A percentile compares a stretch with the other conserved stretches of the same genome.
Conservation (phyloP, 805 yeast genomes). For the Blastobotrys peoriensis region DNA sequence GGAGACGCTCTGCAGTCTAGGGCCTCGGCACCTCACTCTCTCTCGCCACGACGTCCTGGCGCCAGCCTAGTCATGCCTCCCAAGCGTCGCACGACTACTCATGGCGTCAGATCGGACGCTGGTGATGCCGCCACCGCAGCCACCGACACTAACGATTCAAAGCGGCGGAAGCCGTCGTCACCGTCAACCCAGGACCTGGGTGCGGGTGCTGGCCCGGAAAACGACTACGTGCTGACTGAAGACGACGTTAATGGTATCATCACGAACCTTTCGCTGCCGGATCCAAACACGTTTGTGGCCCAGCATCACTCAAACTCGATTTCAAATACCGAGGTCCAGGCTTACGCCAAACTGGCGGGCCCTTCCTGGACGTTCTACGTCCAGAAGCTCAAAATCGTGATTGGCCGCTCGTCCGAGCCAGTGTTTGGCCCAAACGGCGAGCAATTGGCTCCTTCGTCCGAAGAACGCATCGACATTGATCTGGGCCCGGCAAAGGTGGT, state of each 20-base stretch:
- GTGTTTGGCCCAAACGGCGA: slow-evolving; percentile 7
- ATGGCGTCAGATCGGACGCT: too few species aligned
- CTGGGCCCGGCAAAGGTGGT: slow-evolving; percentile 98
- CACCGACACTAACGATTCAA: too few species aligned
- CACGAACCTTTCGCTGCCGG: slow-evolving; percentile 61
- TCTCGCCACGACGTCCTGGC: too few species aligned
- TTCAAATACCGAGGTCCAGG: slow-evolving; percentile 72
- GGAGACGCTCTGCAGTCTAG: too few species aligned
- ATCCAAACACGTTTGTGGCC: slow-evolving; percentile 71
- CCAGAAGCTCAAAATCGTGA: slow-evolving; percentile 62
- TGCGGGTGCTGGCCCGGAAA: too few species aligned
- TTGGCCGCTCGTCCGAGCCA: slow-evolving; percentile 74
- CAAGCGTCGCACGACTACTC: too few species aligned
- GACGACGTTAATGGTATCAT: slow-evolving; percentile 73
- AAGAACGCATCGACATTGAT: slow-evolving; percentile 61
- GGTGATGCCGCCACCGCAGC: too few species aligned
- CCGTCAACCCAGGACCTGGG: neutral
- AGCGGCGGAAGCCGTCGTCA: slow-evolving; percentile 6
- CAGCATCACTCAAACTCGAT: slow-evolving; percentile 66
- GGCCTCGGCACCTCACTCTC: too few species aligned
- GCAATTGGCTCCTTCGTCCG: slow-evolving; percentile 4
- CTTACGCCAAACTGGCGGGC: slow-evolving; percentile 95
- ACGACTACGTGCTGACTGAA: slow-evolving; percentile 19
- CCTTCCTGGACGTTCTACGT: slow-evolving; percentile 91
- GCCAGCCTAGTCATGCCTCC: too few species aligned